phyloP scores from a whole-genome alignment of 2,329 filamentous ascomycete species.

The Paecilomyces formosus region DNA sequence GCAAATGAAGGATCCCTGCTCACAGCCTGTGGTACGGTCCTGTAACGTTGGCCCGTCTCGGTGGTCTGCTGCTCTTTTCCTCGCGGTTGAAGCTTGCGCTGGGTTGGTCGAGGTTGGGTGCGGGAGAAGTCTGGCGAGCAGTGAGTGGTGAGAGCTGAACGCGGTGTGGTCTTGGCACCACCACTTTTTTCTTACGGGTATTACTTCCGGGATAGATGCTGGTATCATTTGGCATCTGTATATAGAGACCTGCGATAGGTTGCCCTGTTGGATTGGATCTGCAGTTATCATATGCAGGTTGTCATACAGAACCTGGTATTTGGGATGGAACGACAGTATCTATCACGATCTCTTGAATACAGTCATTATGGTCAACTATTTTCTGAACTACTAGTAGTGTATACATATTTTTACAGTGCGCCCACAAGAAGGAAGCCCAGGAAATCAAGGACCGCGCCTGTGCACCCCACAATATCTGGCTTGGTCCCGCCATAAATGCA shows the following conservation, averaged over 20 bases:
- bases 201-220: not conserved
- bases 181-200: not conserved
- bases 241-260: not conserved
- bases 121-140: not conserved
- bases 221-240: not conserved
- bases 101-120: not conserved
- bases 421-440: not conserved
- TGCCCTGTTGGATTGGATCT: not conserved
- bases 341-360: not conserved
- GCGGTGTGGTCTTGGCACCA: not conserved
- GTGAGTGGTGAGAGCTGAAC: not conserved
- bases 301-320: not conserved
- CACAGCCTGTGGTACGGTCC: not conserved
- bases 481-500: not conserved
- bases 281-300: not conserved
- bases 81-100: not conserved
- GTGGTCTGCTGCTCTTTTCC: not conserved
- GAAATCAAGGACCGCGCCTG: not conserved
- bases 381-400: not conserved
- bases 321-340: not conserved
- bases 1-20: not conserved
- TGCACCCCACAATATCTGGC: not conserved
- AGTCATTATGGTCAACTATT: not conserved
- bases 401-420: not conserved
- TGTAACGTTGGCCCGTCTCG: not conserved